Base-by-base conservation (phyloP, 192 early-diverging fungal species). In the Radiomyces spectabilis region DNA sequence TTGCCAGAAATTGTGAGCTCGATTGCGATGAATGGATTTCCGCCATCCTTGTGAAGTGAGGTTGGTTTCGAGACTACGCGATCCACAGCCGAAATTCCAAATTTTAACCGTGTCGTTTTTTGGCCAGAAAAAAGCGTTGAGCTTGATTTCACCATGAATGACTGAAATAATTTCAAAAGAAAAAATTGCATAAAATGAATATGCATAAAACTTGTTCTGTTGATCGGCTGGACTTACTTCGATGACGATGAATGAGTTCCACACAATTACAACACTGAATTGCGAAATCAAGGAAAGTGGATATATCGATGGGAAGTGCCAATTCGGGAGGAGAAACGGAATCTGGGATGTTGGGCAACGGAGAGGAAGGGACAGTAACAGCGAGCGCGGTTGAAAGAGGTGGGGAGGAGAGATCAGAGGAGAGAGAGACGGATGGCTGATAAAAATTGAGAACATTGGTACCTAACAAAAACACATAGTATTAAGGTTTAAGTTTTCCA, bases 201-300 rank as follows among this genome's bases (percentile, higher is more conserved):
- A n/a, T n/a, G n/a, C n/a, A n/a, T n/a, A n/a, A n/a, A n/a, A n/a
- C n/a, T n/a, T n/a, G n/a, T n/a, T n/a, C n/a, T n/a, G n/a, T n/a
- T n/a, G n/a, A n/a, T n/a, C n/a, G n/a, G n/a, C n/a, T n/a, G n/a
- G 9, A 43, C 53, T 56, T 56, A 63, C 61, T 60, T 15, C 55
- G 57, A n/a, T 66, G 34, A 30, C 42, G 42, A 41, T 66, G 65
- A 19, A 66, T 51, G 3, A 55, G 25, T 39, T 60, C 65, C 9
- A 66, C 29, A 27, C 65, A 66, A 59, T 66, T 35, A 39, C 65
- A 66, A 16, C 41, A 47, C 19, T 59, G 53, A 10, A 59, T 60
- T 13, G 65, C 65, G 35, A 66, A 54, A 9, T 66, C 38, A 5
- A 66, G 19, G 51, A 66, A 66, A 10, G 27, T 16, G 1, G 41